These are phyloP conservation scores for Colletotrichum navitas DNA, from an alignment of 2,329 filamentous ascomycete genomes.

Conservation along the genomic window DNA sequence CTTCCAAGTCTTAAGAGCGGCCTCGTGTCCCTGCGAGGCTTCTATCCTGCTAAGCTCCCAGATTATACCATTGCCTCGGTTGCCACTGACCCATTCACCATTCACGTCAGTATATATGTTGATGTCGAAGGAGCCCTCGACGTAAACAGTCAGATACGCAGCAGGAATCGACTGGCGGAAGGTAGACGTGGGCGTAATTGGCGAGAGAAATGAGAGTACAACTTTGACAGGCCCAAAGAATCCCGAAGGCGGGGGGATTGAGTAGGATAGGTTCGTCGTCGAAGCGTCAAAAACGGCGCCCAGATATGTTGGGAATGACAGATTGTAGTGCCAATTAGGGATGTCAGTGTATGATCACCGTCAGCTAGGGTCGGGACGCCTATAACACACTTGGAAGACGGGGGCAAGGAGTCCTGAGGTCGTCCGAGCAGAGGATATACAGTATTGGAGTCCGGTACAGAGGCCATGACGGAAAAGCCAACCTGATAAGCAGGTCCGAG, in stretches of 20 bases:
- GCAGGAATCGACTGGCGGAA: slow-evolving; percentile 86
- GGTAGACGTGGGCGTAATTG: slow-evolving; percentile 84
- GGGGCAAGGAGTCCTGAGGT: slow-evolving; percentile 61
- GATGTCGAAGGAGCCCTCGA: slow-evolving; percentile 74
- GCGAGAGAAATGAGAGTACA: slow-evolving; percentile 73
- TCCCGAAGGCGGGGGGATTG: slow-evolving; percentile 49
- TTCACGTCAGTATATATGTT: slow-evolving; percentile 77
- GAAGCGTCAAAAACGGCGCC: slow-evolving; percentile 63
- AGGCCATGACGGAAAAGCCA: slow-evolving; percentile 64
- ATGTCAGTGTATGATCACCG: slow-evolving; percentile 15
- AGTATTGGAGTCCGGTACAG: slow-evolving; percentile 55
- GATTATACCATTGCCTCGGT: slow-evolving; percentile 74
- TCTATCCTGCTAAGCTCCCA: slow-evolving; percentile 72
- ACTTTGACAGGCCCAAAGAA: slow-evolving; percentile 52
- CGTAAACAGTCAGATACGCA: slow-evolving; percentile 79
- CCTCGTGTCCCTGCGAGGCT: slow-evolving; percentile 50
- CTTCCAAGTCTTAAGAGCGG: slow-evolving; percentile 74
- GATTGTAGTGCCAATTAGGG: slow-evolving; percentile 49
- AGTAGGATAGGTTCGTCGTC: slow-evolving; percentile 63
- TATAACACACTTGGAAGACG: slow-evolving; percentile 44
- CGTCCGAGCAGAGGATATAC: slow-evolving; percentile 66
- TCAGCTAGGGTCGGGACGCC: neutral
- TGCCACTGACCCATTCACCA: slow-evolving; percentile 85
- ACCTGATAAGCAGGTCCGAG: slow-evolving; percentile 48
- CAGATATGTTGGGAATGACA: slow-evolving; percentile 58